Evolutionary conservation across 2,329 filamentous ascomycete genomes (phyloP).

Genomic region (Trichothecium sympodiale): DNA sequence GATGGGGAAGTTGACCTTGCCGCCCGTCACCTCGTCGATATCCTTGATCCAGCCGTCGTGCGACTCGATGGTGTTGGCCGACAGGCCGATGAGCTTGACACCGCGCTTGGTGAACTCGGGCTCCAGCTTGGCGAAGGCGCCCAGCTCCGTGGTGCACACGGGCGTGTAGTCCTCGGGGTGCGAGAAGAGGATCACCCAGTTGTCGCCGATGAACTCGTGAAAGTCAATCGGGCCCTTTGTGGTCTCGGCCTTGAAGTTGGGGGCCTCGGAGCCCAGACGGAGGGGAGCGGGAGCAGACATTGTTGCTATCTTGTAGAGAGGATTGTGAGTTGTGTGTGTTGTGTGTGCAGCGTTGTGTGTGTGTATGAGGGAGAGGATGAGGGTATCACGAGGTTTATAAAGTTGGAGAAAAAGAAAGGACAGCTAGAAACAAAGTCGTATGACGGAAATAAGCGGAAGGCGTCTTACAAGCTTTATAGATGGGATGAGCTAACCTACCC

Average conservation of each 20-base stretch:
- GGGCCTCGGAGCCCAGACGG: constrained; percentile 56
- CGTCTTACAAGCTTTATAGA: too few species aligned
- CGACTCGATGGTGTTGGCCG: constrained; percentile 73
- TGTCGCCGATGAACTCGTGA: constrained; percentile 69
- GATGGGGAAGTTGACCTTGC: constrained; percentile 64
- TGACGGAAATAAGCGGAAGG: too few species aligned
- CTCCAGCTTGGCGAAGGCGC: constrained; percentile 82
- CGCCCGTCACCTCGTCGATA: constrained; percentile 67
- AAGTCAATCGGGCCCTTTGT: constrained; percentile 71
- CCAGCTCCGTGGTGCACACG: constrained; percentile 91
- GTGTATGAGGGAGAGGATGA: neutral
- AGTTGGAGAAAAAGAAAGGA: constrained; percentile 1
- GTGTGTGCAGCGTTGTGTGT: neutral
- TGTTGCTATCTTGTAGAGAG: constrained; percentile 8
- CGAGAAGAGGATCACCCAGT: constrained; percentile 75
- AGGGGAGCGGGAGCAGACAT: constrained; percentile 29
- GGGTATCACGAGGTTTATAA: constrained; percentile 2
- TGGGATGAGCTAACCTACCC: too few species aligned
- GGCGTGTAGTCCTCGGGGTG: constrained; percentile 88
- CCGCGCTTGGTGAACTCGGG: constrained; percentile 77
- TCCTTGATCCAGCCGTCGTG: constrained; percentile 89
- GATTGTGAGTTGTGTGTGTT: neutral
- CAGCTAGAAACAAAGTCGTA: too few species aligned
- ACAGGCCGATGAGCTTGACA: constrained; percentile 85
- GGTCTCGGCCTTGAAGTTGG: constrained; percentile 76